phyloP scores from a whole-genome alignment of 208 protist species.

The Leishmania braziliensis region DNA sequence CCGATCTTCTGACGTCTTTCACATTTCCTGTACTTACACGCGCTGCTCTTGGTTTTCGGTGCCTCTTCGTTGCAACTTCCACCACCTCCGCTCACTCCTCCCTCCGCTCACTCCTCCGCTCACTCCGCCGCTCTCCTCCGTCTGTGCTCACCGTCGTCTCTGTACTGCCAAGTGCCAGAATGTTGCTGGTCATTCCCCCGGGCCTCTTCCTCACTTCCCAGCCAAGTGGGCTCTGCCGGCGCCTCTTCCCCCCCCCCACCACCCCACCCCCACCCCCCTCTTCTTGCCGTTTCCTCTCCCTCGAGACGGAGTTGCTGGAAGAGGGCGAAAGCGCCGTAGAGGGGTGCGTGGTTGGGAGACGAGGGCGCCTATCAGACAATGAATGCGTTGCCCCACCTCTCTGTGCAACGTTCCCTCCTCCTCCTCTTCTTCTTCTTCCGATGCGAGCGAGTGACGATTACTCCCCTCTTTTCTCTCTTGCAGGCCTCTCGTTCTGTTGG shows the following conservation, averaged over 20 bases:
- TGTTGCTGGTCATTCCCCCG: neutral
- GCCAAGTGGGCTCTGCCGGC: neutral
- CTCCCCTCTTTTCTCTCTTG: neutral
- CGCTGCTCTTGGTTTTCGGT: neutral
- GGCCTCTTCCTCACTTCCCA: neutral
- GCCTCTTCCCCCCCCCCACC: neutral
- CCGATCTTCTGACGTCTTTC: neutral
- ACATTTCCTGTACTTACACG: neutral
- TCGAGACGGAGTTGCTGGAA: neutral
- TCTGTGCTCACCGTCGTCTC: neutral
- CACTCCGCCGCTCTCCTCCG: neutral
- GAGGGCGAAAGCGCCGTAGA: neutral
- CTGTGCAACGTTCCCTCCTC: neutral
- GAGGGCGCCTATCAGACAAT: neutral
- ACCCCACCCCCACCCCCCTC: neutral
- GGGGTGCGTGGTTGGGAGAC: neutral
- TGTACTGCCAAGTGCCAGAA: neutral
- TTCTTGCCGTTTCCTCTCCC: neutral
- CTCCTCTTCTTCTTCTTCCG: neutral
- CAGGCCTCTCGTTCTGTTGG: neutral
- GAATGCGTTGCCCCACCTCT: neutral
- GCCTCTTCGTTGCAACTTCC: neutral
- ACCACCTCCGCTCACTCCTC: neutral
- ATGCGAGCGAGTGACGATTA: neutral
- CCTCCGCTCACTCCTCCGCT: neutral